A percentile compares a stretch with the other conserved stretches of the same genome.
phyloP scores from a whole-genome alignment of 805 yeast species.

The Hanseniaspora meyeri region DNA sequence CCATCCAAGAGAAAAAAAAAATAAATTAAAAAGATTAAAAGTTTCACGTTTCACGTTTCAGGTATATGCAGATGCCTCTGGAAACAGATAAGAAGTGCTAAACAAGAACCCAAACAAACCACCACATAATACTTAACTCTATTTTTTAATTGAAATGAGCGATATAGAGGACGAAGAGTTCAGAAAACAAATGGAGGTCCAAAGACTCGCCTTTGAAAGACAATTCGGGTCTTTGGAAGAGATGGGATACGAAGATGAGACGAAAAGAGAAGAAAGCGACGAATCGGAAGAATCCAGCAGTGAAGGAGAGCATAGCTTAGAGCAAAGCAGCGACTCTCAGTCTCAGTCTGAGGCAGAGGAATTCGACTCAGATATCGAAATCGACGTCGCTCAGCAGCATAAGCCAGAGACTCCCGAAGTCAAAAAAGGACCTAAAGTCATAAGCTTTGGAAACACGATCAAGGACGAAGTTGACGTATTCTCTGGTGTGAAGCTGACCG shows the following conservation, averaged over 20 bases:
- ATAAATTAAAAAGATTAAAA: background rate
- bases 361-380: slow-evolving; percentile 8
- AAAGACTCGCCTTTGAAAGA: slow-evolving; percentile 48
- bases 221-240: slow-evolving; percentile 50
- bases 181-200: slow-evolving; percentile 33
- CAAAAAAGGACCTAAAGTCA: slow-evolving; percentile 16
- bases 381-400: slow-evolving; percentile 18
- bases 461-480: slow-evolving; percentile 22
- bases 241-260: slow-evolving; percentile 41
- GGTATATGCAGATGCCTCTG: too few relatives aligned
- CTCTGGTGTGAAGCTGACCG: slow-evolving; percentile 35
- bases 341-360: slow-evolving; percentile 21
- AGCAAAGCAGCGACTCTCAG: slow-evolving; percentile 12
- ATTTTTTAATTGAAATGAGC: too few relatives aligned
- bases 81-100: too few relatives aligned
- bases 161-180: slow-evolving; percentile 17
- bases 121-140: background rate
- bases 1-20: too few relatives aligned
- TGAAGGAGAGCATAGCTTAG: background rate
- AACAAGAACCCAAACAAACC: background rate
- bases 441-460: slow-evolving; percentile 28
- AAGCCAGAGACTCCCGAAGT: background rate
- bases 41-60: background rate
- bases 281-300: background rate
- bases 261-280: slow-evolving; percentile 20